Evolutionary conservation across 2,329 filamentous ascomycete species (phyloP), one percentile per base, ranked within the genome.

Genomic region (Colletotrichum trifolii): DNA sequence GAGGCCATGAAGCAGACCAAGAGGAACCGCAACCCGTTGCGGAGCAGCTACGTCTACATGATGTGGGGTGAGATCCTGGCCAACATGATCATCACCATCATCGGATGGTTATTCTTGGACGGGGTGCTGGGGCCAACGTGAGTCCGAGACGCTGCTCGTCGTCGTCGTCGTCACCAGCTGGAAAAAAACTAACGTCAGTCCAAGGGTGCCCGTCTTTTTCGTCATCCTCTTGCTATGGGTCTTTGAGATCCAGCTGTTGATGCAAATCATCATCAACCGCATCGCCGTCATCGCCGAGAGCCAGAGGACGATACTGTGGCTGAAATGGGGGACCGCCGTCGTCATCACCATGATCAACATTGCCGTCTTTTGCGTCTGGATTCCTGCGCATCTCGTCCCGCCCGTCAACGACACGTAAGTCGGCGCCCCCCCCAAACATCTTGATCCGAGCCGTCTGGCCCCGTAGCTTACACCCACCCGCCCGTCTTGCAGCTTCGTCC

Each of bases 261-360:
- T 85, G 74, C 83, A 86, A 68, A 86, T 87, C 50, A 85, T 86
- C 67, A 81, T 85, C 71, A 86, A 86, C 68, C 79, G 84, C 57
- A 81, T 85, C 25, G 77, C 79, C 0, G 77, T 87, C 43, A 80
- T 86, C 40, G 76, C 81, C 11, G 77, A 82, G 12, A 73, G 79
- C 47, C 74, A 73, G 33, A 71, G 69, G 0, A 78, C 77, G 2
- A 77, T 81, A 7, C 34, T 54, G 0, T 73, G 69, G 12, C 67
- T 87, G 35, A 85, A 86, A 74, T 84, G 80, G 81, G 76, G 76
- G 1, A 80, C 80, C 0, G 76, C 82, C 1, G 43, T 72, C 0
- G 13, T 82, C 3, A 83, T 87, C 54, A 82, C 79, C 1, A 38
- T 73, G 10, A 81, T 87, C 67, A 86, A 87, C 53, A 78, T 87